Evolutionary conservation across 306 rosid genomes (phyloP), one percentile per base, ranked within the genome.

Genomic region (Vicia sativa): DNA sequence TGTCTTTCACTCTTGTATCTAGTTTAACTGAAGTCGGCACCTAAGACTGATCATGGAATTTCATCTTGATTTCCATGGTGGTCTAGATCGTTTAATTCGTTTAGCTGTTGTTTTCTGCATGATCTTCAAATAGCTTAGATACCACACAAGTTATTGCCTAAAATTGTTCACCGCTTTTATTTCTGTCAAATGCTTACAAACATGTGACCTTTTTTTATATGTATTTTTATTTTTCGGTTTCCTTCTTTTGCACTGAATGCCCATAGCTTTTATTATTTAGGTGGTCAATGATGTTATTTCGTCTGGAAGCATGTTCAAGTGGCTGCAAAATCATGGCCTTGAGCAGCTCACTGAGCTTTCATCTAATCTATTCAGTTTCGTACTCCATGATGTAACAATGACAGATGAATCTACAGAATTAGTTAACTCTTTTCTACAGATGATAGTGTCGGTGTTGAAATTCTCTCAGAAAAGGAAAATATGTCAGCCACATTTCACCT

Each of bases 261-360:
- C 23, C 29, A 5, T 35, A 13, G 9, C 42, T 58, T 74, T 76
- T 61, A 57, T 78, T 74, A 53, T 78, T 62, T 62, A 90, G 96
- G 90, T 83, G 81, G 90, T 85, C 79, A 80, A 78, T 70, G 79
- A 77, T 82, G 87, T 80, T 58, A 74, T 82, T 79, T 84, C 82
- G 61, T 80, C 65, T 11, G 82, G 85, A 83, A 85, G 75, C 74
- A 78, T 85, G 42, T 73, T 61, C 65, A 91, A 87, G 67, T 93
- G 96, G 98, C 72, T 93, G 80, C 88, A 80, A 78, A 82, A 77
- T 57, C 35, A 71, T 65, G 96, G 91, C 68, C 91, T 93, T 58
- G 97, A 85, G 87, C 96, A 86, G 86, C 91, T 93, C 59, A 82
- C 68, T 71, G 96, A 83, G 62, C 85, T 93, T 61, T 68, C 88